These are phyloP conservation scores for Heterobasidion occidentale DNA, from an alignment of 1,284 basidiomycete species.

Conservation along the genomic window DNA sequence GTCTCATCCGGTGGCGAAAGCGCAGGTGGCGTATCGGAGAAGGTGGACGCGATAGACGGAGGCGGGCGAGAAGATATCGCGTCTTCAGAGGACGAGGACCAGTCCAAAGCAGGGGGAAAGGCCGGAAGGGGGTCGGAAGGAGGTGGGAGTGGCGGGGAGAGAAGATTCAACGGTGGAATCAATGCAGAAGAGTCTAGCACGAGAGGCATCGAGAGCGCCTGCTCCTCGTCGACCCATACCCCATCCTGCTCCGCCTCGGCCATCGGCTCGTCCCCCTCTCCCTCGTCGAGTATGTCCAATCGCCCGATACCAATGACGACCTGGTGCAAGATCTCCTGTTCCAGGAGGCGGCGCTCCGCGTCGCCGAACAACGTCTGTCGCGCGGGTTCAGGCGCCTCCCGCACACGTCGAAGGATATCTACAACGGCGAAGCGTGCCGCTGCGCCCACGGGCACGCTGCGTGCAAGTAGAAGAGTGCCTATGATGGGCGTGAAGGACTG, in stretches of 20 bases:
- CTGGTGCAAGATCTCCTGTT: slow-evolving; percentile 75
- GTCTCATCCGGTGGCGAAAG: too few relatives aligned
- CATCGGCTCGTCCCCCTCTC: slow-evolving; percentile 27
- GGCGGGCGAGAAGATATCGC: too few relatives aligned
- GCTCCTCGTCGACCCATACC: background rate
- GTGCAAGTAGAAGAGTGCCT: slow-evolving; percentile 80
- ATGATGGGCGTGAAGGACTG: slow-evolving; percentile 89
- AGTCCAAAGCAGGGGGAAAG: background rate
- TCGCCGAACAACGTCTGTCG: slow-evolving; percentile 42
- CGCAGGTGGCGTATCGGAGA: too few relatives aligned
- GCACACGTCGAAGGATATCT: slow-evolving; percentile 63
- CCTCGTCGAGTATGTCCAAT: slow-evolving; percentile 40
- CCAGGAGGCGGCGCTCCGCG: slow-evolving; percentile 56
- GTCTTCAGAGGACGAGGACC: background rate
- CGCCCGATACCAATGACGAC: slow-evolving; percentile 85
- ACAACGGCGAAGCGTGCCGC: slow-evolving; percentile 75
- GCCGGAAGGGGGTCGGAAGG: background rate
- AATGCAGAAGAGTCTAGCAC: too few relatives aligned
- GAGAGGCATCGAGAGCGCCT: background rate
- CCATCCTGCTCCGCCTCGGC: slow-evolving; percentile 7
- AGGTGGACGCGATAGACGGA: too few relatives aligned
- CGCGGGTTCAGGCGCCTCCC: slow-evolving; percentile 24
- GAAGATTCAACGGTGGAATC: too few relatives aligned
- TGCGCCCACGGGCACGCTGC: slow-evolving; percentile 68
- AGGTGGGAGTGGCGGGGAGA: too few relatives aligned